Base-by-base conservation (phyloP, 2,329 filamentous ascomycete genomes). In the Epichloe sp. region DNA sequence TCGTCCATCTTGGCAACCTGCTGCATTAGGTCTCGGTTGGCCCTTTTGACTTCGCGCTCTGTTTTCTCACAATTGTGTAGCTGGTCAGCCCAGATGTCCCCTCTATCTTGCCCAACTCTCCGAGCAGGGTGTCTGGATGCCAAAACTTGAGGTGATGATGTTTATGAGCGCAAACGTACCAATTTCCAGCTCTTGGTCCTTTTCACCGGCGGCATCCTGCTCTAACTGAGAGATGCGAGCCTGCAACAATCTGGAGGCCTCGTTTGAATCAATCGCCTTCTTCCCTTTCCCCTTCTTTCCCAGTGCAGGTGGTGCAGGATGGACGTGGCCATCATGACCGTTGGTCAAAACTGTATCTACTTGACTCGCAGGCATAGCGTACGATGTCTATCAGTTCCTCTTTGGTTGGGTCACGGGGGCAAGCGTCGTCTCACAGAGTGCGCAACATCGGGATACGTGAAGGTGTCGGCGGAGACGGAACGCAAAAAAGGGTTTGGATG, bases 201-300 rank as follows among this genome's bases (percentile, higher is more conserved):
- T 95, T 66, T 95, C 90, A 53, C 88, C 88, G 11, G 89, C 89
- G 47, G 86, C 87, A 74, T 96, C 90, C 56, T 88, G 86, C 68
- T 98, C 93, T 53, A 98, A 74, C 71, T 97, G 93, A 21, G 89
- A 91, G 64, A 98, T 96, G 64, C 94, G 88, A 55, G 90, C 88
- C 56, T 90, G 85, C 48, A 98, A 79, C 57, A 96, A 78, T 69
- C 95, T 94, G 55, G 88, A 88, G 45, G 90, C 89, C 69, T 97
- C 93, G 60, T 81, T 87, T 19, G 88, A 86, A 65, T 95, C 90
- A 57, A 87, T 72, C 46, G 79, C 74, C 71, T 94, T 95, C 72
- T 94, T 95, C 59, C 77, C 80, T 72, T 94, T 95, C 51, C 76
- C 79, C 70, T 93, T 93, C 72, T 89, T 93, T n/a, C 48, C 48